Base-by-base conservation (phyloP, 768 basidiomycete genomes). In the Leccinum ochraceum region DNA sequence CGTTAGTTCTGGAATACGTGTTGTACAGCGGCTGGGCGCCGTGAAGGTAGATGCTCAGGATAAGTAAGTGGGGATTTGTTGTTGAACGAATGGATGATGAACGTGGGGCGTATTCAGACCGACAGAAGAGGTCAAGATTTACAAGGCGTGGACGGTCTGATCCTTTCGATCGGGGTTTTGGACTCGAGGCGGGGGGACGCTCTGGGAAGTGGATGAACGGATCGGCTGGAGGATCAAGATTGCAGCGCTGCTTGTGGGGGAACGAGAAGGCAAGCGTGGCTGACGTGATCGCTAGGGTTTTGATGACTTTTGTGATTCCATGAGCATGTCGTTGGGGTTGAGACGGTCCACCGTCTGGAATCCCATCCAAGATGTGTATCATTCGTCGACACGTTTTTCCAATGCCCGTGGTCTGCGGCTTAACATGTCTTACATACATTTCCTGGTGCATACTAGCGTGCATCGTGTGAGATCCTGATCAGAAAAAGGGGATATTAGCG, bases 11-110 rank as follows among this genome's bases (percentile, higher is more conserved):
- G 97, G 96, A 1, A 98, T 98, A 89, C 82, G 90, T 37, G 95
- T 98, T 9, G 84, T 97, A 17, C 92, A 97, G 68, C 81, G 97
- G 39, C 74, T 99, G 48, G 96, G 95, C 39, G 89, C 95, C 1
- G 95, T 98, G 3, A 88, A 86, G 3, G 91, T 92, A 17, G 94
- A 99, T 70, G 81, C 81, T 17, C 92, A 98, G 67, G 95, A 98
- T 72, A 81, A 84, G 95, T 90, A 54, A 54, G 89, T 77, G 24
- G 8, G 39, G 0, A 3, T 39, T 39, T 39, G 39, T 39, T 17
- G 2, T 13, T 39, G 39, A n/a, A 42, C 9, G 37, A 14, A 39
- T 39, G 24, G 7, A 17, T 26, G 34, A 37, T 59, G 28, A 30
- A 8, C 24, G 26, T 17, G 44, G 17, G 17, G 20, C 4, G 10